These are phyloP conservation scores for Capsicum chinense DNA, from an alignment of 257 asterid genomes.

Conservation along the genomic window DNA sequence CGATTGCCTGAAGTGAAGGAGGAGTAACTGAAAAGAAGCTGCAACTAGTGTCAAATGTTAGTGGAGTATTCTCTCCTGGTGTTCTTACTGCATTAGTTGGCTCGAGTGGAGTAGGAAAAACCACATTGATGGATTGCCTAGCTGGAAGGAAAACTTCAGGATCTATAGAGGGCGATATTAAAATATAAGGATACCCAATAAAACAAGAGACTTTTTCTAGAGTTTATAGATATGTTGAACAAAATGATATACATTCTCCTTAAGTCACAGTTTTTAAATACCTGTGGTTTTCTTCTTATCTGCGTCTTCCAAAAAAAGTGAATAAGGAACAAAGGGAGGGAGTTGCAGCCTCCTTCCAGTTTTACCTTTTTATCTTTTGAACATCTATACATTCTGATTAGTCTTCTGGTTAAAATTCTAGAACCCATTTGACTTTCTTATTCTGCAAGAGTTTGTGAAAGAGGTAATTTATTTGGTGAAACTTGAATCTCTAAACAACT, in stretches of 20 bases:
- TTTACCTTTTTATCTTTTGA: not conserved
- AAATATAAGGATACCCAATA: slow-evolving; percentile 79
- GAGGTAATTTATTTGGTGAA: slow-evolving; percentile 89
- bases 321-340: slow-evolving; percentile 66
- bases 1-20: slow-evolving; percentile 37
- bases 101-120: slow-evolving; percentile 94
- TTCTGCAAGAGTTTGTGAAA: slow-evolving; percentile 79
- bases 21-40: slow-evolving; percentile 71
- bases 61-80: slow-evolving; percentile 88
- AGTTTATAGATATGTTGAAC: slow-evolving; percentile 91
- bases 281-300: slow-evolving; percentile 74
- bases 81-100: slow-evolving; percentile 93
- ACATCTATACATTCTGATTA: not conserved
- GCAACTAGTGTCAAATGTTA: slow-evolving; percentile 76
- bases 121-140: slow-evolving; percentile 93
- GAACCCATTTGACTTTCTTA: slow-evolving; percentile 28
- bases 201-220: slow-evolving; percentile 80
- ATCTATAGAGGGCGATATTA: slow-evolving; percentile 81
- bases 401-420: slow-evolving; percentile 11
- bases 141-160: slow-evolving; percentile 95
- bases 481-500: slow-evolving; percentile 70
- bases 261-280: slow-evolving; percentile 86
- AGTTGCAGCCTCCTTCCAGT: slow-evolving; percentile 22
- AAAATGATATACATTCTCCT: slow-evolving; percentile 92
- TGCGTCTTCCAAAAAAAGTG: slow-evolving; percentile 84